Evolutionary conservation across 163 green algal genomes (phyloP).

Genomic region (Volvox carteri): DNA sequence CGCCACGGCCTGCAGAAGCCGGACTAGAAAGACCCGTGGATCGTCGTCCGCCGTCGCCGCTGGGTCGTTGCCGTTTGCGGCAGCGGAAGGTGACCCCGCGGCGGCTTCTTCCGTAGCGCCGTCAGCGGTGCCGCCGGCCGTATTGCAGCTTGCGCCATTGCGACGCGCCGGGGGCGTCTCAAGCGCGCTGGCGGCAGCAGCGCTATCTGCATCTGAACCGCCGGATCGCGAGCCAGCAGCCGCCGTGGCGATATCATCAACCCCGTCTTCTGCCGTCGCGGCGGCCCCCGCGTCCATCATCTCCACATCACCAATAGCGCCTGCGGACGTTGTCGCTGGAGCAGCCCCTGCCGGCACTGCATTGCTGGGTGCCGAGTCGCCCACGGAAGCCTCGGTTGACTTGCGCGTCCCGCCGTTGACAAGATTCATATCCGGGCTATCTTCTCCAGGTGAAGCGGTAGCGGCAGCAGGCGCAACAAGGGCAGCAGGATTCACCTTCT

Average conservation of each 20-base stretch:
- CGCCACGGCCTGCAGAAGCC: conserved; percentile 14
- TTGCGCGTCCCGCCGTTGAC: background rate
- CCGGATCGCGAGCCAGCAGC: background rate
- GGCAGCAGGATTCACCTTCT: no score
- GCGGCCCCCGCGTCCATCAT: background rate
- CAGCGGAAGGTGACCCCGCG: background rate
- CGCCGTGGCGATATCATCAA: background rate
- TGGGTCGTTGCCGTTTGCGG: background rate
- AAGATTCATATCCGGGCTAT: background rate
- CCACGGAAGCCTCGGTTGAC: background rate
- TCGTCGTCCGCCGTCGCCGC: background rate
- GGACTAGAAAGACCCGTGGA: background rate
- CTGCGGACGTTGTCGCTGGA: background rate
- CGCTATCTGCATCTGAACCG: background rate
- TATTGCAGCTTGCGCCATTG: background rate
- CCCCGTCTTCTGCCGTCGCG: background rate
- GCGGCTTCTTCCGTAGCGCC: background rate
- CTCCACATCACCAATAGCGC: background rate
- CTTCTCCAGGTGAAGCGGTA: background rate
- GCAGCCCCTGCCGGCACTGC: background rate
- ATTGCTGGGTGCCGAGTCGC: background rate
- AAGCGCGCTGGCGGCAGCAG: background rate
- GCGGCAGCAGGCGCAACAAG: background rate
- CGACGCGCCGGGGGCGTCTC: background rate
- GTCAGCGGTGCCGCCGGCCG: background rate